Evolutionary conservation across 2,329 filamentous ascomycete genomes (phyloP).

Genomic region (Chaetomiaceae sp.): DNA sequence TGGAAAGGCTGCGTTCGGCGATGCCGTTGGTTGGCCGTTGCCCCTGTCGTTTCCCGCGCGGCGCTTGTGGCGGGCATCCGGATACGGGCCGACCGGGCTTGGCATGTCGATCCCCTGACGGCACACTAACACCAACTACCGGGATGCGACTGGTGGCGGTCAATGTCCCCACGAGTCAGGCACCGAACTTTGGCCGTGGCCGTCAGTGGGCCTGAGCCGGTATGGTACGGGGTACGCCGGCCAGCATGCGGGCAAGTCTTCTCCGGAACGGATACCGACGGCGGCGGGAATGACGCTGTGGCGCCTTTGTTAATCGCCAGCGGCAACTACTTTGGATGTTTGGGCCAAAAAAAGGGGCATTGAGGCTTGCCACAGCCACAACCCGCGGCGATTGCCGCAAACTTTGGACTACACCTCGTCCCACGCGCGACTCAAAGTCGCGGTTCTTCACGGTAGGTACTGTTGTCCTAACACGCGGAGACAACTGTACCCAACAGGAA

Average conservation of each 20-base stretch:
- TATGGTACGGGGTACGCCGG: not conserved
- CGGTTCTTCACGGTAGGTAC: not conserved
- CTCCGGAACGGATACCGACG: not conserved
- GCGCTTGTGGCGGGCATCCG: no score
- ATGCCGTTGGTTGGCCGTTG: not conserved
- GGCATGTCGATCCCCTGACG: constrained; percentile 8
- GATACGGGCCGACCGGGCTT: constrained; percentile 15
- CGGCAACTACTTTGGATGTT: not conserved
- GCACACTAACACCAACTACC: not conserved
- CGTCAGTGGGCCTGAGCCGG: not conserved
- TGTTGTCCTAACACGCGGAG: not conserved
- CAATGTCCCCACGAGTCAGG: constrained; percentile 5
- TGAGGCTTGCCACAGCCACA: not conserved
- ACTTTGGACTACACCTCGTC: not conserved
- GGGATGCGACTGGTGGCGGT: constrained; percentile 6
- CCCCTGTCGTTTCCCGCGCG: constrained; percentile 4
- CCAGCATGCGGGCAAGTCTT: not conserved
- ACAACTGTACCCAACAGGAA: no score
- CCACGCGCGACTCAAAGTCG: no score
- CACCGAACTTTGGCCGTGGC: not conserved
- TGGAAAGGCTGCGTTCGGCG: not conserved
- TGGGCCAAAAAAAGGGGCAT: no score
- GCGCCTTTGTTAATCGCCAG: not conserved
- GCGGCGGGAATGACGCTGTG: not conserved
- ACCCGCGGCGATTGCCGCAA: constrained; percentile 2